Evolutionary conservation across 768 basidiomycete genomes (phyloP).

Genomic region (Termitomyces sp.): DNA sequence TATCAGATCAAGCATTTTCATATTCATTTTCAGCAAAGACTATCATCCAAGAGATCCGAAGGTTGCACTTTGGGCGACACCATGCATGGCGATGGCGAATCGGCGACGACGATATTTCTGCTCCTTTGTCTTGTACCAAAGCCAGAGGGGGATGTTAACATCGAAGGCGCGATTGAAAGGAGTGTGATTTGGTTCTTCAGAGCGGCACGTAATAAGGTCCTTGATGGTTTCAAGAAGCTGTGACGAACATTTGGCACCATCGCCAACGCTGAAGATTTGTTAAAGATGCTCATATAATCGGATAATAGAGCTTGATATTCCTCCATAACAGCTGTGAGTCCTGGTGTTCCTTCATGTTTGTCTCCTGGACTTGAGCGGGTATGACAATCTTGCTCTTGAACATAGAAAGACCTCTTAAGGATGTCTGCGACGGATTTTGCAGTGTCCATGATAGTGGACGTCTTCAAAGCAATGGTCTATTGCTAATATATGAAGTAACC

Average conservation of each 20-base stretch:
- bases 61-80: not conserved
- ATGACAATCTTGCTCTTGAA: not conserved
- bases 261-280: slow-evolving; percentile 15
- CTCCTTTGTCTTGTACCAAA: slow-evolving; percentile 2
- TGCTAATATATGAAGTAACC: slow-evolving; percentile 27
- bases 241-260: slow-evolving; percentile 17
- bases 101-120: slow-evolving; percentile 2
- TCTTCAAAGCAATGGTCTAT: slow-evolving; percentile 30
- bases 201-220: slow-evolving; percentile 17
- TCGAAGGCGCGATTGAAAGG: slow-evolving; percentile 6
- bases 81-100: not conserved
- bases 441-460: slow-evolving; percentile 26
- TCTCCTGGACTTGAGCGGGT: slow-evolving; percentile 15
- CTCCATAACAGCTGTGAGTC: too few species aligned
- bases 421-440: slow-evolving; percentile 24
- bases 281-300: not conserved
- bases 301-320: not conserved
- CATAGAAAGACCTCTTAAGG: slow-evolving; percentile 10
- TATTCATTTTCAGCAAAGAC: not conserved
- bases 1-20: too few species aligned
- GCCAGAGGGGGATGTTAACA: not conserved
- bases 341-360: slow-evolving; percentile 29
- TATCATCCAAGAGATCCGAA: not conserved
- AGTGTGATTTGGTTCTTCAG: slow-evolving; percentile 14
- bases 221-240: slow-evolving; percentile 22